Percentiles rank a stretch among this genome's conserved stretches.
phyloP scores from a whole-genome alignment of 352 stramenopile genomes.

The Pythium pyrilobum region DNA sequence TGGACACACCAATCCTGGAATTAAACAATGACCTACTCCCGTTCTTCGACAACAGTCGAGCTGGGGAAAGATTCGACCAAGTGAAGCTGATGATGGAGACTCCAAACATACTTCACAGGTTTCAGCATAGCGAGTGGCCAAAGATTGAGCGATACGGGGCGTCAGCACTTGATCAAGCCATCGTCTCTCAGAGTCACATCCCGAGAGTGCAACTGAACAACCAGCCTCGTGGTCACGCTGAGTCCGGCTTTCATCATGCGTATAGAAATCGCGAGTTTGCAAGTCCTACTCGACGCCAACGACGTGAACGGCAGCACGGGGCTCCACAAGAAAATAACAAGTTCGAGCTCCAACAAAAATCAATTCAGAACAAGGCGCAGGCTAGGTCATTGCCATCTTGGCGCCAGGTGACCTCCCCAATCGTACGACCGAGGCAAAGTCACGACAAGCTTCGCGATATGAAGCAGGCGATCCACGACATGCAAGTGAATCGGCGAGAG shows the following conservation, averaged over 20 bases:
- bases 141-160: neutral
- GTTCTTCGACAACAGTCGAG: conserved; percentile 5
- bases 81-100: conserved; percentile 10
- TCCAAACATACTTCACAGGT: neutral
- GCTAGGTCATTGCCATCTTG: no score
- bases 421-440: no score
- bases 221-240: no score
- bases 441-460: conserved; percentile 14
- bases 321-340: no score
- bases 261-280: no score
- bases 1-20: neutral
- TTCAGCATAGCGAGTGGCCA: no score
- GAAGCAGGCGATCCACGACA: conserved; percentile 21
- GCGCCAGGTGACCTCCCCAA: no score
- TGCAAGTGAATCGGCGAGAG: conserved; percentile 32
- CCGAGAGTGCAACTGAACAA: no score
- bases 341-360: no score
- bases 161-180: neutral
- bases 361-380: no score
- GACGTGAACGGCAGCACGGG: no score
- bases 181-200: neutral
- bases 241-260: neutral
- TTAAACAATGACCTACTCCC: neutral
- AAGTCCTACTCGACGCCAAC: no score
- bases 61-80: conserved; percentile 7